These are phyloP conservation scores for Blastomyces percursus DNA, from an alignment of 2,329 filamentous ascomycete species.

Conservation along the genomic window DNA sequence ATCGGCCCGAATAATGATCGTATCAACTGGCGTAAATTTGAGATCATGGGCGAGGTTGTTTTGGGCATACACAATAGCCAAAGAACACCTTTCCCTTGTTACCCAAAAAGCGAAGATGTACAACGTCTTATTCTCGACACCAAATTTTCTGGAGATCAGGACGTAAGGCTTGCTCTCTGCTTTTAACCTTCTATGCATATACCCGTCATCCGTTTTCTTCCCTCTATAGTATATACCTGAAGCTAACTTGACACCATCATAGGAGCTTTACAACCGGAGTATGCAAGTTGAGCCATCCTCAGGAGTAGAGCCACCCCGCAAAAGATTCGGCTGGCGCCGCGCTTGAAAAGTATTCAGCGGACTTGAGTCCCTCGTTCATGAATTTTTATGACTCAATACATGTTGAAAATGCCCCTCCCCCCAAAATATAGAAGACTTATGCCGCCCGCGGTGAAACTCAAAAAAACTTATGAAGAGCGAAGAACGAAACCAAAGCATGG, in stretches of 20 bases:
- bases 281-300: constrained; percentile 42
- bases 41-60: constrained; percentile 86
- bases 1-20: constrained; percentile 60
- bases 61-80: constrained; percentile 87
- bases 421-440: neutral
- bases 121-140: constrained; percentile 70
- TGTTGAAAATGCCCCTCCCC: neutral
- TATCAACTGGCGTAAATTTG: constrained; percentile 98
- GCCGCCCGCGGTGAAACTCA: neutral
- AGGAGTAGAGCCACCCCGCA: constrained; percentile 28
- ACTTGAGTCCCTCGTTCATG: neutral
- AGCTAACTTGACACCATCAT: constrained; percentile 6
- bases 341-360: constrained; percentile 15
- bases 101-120: constrained; percentile 54
- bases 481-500: neutral
- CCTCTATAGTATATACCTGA: neutral
- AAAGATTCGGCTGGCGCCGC: constrained; percentile 36
- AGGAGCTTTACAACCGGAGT: constrained; percentile 52
- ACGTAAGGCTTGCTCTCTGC: constrained; percentile 48
- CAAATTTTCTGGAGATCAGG: constrained; percentile 72
- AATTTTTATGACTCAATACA: neutral
- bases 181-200: neutral
- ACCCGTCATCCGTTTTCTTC: constrained; percentile 6
- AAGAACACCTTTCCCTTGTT: constrained; percentile 57
- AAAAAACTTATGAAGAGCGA: neutral